Conservation (phyloP, 1,139 yeast genomes). For the Meyerozyma carpophila region DNA sequence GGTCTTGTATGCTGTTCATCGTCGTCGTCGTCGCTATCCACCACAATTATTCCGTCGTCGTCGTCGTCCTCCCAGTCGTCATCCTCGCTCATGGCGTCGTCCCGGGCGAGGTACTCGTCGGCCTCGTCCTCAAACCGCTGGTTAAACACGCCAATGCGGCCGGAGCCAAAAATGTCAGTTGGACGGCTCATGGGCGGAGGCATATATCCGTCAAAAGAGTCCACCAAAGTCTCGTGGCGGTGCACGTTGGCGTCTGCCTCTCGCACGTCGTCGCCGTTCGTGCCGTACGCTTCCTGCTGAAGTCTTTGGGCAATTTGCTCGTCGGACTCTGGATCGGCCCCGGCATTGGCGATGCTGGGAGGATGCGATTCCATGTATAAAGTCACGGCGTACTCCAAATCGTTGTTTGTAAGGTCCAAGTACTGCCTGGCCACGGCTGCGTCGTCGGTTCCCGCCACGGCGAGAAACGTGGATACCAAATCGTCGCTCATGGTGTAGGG, state of each 20-base stretch:
- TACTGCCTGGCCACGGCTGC: slow-evolving; percentile 69
- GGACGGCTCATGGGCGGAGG: slow-evolving; percentile 15
- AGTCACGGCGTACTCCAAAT: slow-evolving; percentile 81
- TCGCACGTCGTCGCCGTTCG: slow-evolving; percentile 30
- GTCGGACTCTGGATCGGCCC: slow-evolving; percentile 28
- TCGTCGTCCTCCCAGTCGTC: slow-evolving; percentile 13
- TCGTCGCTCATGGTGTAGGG: slow-evolving; percentile 36
- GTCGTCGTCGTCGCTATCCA: slow-evolving; percentile 23
- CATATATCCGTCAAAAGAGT: slow-evolving; percentile 16
- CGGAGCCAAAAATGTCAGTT: slow-evolving; percentile 37
- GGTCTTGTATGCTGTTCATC: slow-evolving; percentile 11
- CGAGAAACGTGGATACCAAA: slow-evolving; percentile 66
- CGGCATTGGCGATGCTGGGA: slow-evolving; percentile 13
- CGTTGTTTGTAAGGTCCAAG: slow-evolving; percentile 72
- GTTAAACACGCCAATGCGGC: slow-evolving; percentile 39
- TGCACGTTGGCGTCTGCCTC: slow-evolving; percentile 76
- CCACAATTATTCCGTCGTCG: slow-evolving; percentile 7
- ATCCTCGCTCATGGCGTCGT: slow-evolving; percentile 11
- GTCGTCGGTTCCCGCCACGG: slow-evolving; percentile 76
- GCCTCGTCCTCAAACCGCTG: slow-evolving; percentile 36
- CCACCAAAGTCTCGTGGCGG: slow-evolving; percentile 74
- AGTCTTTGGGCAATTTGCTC: slow-evolving; percentile 58
- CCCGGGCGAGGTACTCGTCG: slow-evolving; percentile 18
- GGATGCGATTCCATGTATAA: slow-evolving; percentile 62
- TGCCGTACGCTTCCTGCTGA: slow-evolving; percentile 59